Evolutionary conservation across 2,329 filamentous ascomycete species (phyloP).

Genomic region (Berkeleyomyces basicola): DNA sequence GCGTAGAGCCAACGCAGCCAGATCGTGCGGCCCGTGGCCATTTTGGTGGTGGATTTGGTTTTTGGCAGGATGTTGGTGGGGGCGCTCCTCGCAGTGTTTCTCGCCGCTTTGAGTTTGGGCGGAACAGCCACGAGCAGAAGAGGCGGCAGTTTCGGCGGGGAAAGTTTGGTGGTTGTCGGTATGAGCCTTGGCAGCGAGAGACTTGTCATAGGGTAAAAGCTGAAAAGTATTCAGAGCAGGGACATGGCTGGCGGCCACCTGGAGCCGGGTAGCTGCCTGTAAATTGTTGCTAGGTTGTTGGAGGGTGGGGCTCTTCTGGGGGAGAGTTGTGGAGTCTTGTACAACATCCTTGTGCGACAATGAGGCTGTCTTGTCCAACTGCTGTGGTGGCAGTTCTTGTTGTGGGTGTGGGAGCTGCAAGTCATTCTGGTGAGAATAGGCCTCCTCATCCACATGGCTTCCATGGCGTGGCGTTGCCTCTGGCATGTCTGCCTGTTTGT

Average conservation of each 20-base stretch:
- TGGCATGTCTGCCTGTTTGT: background rate
- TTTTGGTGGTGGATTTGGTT: background rate
- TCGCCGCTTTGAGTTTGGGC: background rate
- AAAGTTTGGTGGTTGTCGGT: background rate
- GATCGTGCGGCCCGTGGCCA: background rate
- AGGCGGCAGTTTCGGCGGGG: background rate
- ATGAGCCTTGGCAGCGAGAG: background rate
- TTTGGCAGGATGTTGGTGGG: background rate
- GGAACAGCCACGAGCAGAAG: background rate
- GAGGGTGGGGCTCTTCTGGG: no score
- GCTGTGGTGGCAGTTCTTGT: background rate
- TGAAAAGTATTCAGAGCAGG: background rate
- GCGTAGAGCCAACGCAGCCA: background rate
- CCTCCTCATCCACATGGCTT: background rate
- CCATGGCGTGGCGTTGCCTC: background rate
- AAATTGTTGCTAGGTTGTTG: background rate
- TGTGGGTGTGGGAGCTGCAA: no score
- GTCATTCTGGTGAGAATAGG: no score
- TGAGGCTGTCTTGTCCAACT: background rate
- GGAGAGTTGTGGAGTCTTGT: background rate
- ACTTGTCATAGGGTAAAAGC: background rate
- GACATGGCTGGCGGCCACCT: background rate
- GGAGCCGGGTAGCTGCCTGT: background rate
- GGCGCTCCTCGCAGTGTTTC: background rate
- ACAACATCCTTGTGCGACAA: background rate